A percentile compares a stretch with the other conserved stretches of the same genome.
These are phyloP conservation scores for Recurvomyces mirabilis DNA, from an alignment of 495 filamentous ascomycete species.

Conservation along the genomic window DNA sequence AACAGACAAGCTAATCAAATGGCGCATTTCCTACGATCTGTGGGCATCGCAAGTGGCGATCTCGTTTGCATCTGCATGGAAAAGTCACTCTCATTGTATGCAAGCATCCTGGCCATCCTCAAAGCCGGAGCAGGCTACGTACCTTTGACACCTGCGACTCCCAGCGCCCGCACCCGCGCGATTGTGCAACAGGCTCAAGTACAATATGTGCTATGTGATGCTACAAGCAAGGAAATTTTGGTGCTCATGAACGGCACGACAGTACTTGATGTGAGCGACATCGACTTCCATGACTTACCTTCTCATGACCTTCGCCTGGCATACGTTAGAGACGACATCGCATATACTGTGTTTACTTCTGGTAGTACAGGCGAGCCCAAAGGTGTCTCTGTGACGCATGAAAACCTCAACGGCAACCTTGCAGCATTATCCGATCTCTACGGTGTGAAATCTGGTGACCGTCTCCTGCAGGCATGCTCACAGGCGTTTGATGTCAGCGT, in stretches of 20 bases:
- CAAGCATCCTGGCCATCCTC: conserved; percentile 56
- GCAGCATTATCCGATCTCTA: conserved; percentile 48
- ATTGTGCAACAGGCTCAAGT: conserved; percentile 46
- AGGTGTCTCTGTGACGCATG: conserved; percentile 56
- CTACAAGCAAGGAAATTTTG: background rate
- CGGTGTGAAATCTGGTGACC: conserved; percentile 35
- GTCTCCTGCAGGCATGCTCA: conserved; percentile 60
- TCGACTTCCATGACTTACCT: no score
- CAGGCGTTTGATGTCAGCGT: conserved; percentile 69
- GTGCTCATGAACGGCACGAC: background rate
- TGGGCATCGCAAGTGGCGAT: conserved; percentile 37
- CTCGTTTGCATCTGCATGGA: conserved; percentile 60
- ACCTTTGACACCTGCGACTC: conserved; percentile 55
- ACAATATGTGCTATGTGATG: conserved; percentile 35
- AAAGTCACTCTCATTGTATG: conserved; percentile 56
- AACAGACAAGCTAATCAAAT: conserved; percentile 53
- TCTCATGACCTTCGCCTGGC: no score
- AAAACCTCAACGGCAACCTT: conserved; percentile 58
- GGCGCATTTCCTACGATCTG: conserved; percentile 42
- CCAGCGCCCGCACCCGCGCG: conserved; percentile 39
- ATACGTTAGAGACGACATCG: no score
- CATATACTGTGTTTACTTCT: conserved; percentile 53
- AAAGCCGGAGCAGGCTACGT: conserved; percentile 67
- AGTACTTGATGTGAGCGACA: background rate
- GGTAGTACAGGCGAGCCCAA: conserved; percentile 59